Percentiles rank a stretch among this genome's conserved stretches.
These are phyloP conservation scores for Cladophialophora yegresii DNA, from an alignment of 2,329 filamentous ascomycete genomes.

Conservation along the genomic window DNA sequence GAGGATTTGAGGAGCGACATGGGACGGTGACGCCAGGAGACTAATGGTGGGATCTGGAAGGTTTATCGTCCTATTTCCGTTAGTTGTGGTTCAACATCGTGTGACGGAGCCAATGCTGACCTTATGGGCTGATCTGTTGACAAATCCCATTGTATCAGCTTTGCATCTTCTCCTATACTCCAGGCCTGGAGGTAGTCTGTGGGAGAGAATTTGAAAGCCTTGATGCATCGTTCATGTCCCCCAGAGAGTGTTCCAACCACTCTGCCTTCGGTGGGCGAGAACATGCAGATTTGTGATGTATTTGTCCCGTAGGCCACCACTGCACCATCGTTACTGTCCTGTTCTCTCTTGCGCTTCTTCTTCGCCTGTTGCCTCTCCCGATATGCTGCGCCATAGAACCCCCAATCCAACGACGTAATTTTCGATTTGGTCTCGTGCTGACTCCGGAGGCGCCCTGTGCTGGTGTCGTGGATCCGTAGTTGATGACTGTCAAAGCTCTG, in stretches of 20 bases:
- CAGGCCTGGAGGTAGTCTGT: conserved; percentile 55
- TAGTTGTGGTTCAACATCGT: background rate
- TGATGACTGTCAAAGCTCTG: conserved; percentile 56
- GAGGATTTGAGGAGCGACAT: conserved; percentile 48
- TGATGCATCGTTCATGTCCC: conserved; percentile 52
- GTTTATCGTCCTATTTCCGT: conserved; percentile 45
- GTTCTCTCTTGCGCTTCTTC: conserved; percentile 55
- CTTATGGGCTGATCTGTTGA: conserved; percentile 46
- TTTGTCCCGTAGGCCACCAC: conserved; percentile 55
- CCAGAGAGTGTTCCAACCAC: conserved; percentile 49
- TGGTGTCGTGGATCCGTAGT: conserved; percentile 55
- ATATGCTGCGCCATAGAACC: conserved; percentile 43
- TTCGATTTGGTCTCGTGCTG: conserved; percentile 52
- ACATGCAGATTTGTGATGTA: conserved; percentile 53
- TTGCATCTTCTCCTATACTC: conserved; percentile 57
- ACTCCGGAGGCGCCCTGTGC: conserved; percentile 53
- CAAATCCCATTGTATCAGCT: conserved; percentile 56
- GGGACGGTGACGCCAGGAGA: conserved; percentile 46
- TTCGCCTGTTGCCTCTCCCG: conserved; percentile 45
- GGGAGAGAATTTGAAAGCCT: conserved; percentile 55
- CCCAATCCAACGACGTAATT: conserved; percentile 56
- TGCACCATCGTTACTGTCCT: conserved; percentile 45
- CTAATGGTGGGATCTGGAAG: conserved; percentile 47
- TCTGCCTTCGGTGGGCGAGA: conserved; percentile 52
- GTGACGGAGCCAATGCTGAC: conserved; percentile 40